Base-by-base conservation (phyloP, 208 protist genomes). In the Naegleria lovaniensis region DNA sequence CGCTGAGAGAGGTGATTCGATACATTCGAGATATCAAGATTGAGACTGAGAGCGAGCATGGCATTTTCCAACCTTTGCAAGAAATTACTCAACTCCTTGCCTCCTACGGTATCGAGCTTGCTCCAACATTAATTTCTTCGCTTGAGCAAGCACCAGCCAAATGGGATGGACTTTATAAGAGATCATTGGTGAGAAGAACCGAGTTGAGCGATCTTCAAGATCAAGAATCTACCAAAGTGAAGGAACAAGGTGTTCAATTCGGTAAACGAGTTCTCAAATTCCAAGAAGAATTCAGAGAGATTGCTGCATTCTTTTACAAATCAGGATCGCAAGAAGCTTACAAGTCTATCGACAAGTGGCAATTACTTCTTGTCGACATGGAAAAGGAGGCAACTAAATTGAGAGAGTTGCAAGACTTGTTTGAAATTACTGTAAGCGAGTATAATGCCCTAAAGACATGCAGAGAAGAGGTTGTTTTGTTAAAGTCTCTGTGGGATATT, bases 401-500 rank as follows among this genome's bases (percentile, higher is more conserved):
- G 51, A 95, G 97, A 88, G 96, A 98, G 89, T 92, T 98, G 51
- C 96, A 99, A 92, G 96, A 98, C 90, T 94, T 99, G 25, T 98
- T 99, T 92, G 97, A 99, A 92, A 92, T 99, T 79, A 95, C 94
- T 48, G 92, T 95, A 29, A 97, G 97, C 36, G 96, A 98, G 75
- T 97, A 97, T 90, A 96, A 97, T 90, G 94, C 95, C 91, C 96
- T 99, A 90, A 94, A 95, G 52, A 96, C 97, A 83, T 98, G 96
- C 91, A 94, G 97, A 5, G 94, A 97, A 91, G 96, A 98, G 89
- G 92, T 98, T 75, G 95, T 96, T 94, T 93, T 97, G 91, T 92
- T 98, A 85, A 97, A 97, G 92, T 96, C 97, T 85, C 95, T 98
- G 85, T 98, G 97, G 97, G 97, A 98, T 93, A 90, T 98, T 9